These are phyloP conservation scores for Escallonia herrerae DNA, from an alignment of 129 eudicot species.

Conservation along the genomic window DNA sequence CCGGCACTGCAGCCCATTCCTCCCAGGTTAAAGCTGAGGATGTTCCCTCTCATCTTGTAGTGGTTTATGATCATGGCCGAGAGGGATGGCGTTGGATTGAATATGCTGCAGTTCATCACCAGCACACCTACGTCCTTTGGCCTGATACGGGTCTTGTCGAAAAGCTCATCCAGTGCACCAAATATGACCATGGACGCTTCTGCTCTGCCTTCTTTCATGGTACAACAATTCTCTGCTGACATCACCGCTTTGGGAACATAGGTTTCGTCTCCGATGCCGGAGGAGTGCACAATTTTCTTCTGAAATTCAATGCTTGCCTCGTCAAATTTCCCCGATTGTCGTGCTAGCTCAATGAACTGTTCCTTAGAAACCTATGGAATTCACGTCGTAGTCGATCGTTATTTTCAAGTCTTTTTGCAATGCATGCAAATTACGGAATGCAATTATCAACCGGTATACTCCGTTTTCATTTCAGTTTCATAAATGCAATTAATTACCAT, in stretches of 20 bases:
- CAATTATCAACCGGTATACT: too few species aligned
- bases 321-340: conserved; percentile 79
- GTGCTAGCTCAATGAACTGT: conserved; percentile 73
- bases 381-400: too few species aligned
- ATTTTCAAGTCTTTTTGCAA: too few species aligned
- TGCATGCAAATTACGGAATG: too few species aligned
- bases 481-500: too few species aligned
- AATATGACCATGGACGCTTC: conserved; percentile 90
- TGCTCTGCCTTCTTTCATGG: conserved; percentile 93
- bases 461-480: too few species aligned
- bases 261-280: conserved; percentile 93
- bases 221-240: conserved; percentile 55
- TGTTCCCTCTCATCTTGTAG: conserved; percentile 94
- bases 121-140: conserved; percentile 89
- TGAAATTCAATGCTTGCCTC: conserved; percentile 73
- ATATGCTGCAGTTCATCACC: conserved; percentile 92
- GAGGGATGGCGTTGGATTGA: conserved; percentile 87
- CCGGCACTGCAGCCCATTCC: conserved; percentile 99
- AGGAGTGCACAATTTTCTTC: conserved; percentile 65
- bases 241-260: conserved; percentile 67
- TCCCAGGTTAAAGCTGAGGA: conserved; percentile 85
- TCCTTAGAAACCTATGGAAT: conserved; percentile 61
- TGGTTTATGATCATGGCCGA: conserved; percentile 96
- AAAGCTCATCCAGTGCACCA: conserved; percentile 94
- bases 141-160: conserved; percentile 58